Evolutionary conservation across 148 eudicot species (phyloP).

Genomic region (Fagopyrum tataricum): DNA sequence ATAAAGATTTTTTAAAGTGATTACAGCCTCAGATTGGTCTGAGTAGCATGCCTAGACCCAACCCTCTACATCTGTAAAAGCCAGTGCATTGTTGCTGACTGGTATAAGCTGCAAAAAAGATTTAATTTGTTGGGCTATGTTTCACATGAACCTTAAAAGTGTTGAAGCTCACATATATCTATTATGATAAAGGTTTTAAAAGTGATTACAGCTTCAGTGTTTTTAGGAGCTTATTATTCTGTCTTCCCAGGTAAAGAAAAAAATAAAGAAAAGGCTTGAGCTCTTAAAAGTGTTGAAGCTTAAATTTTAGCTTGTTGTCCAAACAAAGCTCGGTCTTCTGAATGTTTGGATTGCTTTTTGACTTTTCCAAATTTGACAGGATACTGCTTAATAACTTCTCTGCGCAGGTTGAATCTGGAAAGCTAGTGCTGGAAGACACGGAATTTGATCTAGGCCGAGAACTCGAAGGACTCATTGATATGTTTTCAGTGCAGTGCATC

Average conservation of each 20-base stretch:
- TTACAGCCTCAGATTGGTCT: background rate
- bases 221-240: background rate
- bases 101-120: background rate
- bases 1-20: background rate
- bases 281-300: background rate
- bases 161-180: background rate
- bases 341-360: background rate
- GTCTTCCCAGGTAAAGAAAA: background rate
- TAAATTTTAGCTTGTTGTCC: background rate
- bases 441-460: slow-evolving; percentile 89
- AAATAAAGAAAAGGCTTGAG: background rate
- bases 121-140: background rate
- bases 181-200: background rate
- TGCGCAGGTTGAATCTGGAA: slow-evolving; percentile 90
- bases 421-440: slow-evolving; percentile 77
- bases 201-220: background rate
- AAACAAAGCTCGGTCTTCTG: background rate
- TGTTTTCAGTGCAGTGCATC: slow-evolving; percentile 94
- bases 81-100: background rate
- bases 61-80: background rate
- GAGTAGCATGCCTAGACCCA: background rate
- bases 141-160: too few species aligned
- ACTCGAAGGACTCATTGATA: slow-evolving; percentile 93
- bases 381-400: background rate
- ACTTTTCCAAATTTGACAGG: background rate